Evolutionary conservation across 441 rosid genomes (phyloP), one percentile per base, ranked within the genome.

Genomic region (Adansonia grandidieri): DNA sequence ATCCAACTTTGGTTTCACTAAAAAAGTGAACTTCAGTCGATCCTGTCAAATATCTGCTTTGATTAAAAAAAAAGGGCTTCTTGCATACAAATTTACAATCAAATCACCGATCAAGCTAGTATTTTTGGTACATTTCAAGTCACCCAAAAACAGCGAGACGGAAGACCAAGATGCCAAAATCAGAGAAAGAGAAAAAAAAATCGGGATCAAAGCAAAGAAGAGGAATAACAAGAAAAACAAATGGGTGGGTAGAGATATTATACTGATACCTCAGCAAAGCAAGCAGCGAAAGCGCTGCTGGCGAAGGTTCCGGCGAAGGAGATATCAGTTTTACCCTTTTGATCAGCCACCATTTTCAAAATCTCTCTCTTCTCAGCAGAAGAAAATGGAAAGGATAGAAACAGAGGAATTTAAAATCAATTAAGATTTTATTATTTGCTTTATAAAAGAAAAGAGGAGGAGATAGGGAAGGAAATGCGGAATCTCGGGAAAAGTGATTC

Each of bases 261-360:
- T 32, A 32, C 40, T 5, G 50, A 20, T 77, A 94, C 99, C 98
- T 96, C 99, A 44, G 95, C 99, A 66, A 92, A 87, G 82, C 92
- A 94, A 60, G 98, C 98, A 44, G 99, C 96, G 75, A 96, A 96
- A 62, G 99, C 98, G 85, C 99, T 93, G 72, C 92, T 82, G 76
- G 87, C 96, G 80, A 92, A 91, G 60, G 89, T 93, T 78, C 97
- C 93, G 53, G 92, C 85, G 42, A 96, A 81, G 71, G 99, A 93
- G 82, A 96, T 90, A 77, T 94, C 94, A 73, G 98, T 88, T 84
- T 87, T 89, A 4, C 76, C 82, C 84, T 89, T 93, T 77, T 83
- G 77, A 80, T 84, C 96, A 58, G 95, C 95, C 77, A 94, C 98
- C 99, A 96, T 96, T 48, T 76, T 24, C 57, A 69, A 17, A 37